phyloP scores from a whole-genome alignment of 75 land plant species.

The Azolla pinnata region DNA sequence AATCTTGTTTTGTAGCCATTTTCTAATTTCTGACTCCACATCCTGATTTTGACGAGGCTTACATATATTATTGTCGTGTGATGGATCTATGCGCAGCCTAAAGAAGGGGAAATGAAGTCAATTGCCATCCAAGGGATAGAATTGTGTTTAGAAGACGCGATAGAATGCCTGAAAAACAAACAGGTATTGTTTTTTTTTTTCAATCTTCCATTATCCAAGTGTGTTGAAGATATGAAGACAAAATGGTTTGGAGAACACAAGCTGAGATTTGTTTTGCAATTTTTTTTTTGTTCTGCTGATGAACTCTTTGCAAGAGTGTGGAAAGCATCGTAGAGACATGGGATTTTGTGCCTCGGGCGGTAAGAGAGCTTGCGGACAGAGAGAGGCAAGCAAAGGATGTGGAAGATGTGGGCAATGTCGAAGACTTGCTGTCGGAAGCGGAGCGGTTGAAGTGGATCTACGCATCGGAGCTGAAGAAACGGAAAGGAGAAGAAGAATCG shows the following conservation, averaged over 20 bases:
- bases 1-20: not conserved
- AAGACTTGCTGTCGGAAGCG: constrained; percentile 13
- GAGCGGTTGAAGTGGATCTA: constrained; percentile 20
- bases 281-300: not conserved
- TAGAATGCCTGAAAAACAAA: constrained; percentile 17
- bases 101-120: constrained; percentile 10
- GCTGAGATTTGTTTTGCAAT: not conserved
- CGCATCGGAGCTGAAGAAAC: constrained; percentile 2
- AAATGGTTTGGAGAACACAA: no score
- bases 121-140: constrained; percentile 24
- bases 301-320: constrained; percentile 11
- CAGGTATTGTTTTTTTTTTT: constrained; percentile 7
- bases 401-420: not conserved
- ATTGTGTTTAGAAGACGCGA: constrained; percentile 23
- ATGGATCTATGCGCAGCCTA: constrained; percentile 18
- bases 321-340: constrained; percentile 18
- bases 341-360: constrained; percentile 27
- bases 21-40: no score
- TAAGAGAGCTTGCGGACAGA: constrained; percentile 22
- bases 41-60: no score
- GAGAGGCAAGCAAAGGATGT: constrained; percentile 3
- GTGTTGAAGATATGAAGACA: no score
- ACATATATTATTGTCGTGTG: not conserved
- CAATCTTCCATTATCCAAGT: not conserved
- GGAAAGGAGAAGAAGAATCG: not conserved